A percentile compares a stretch with the other conserved stretches of the same genome.
These are phyloP conservation scores for Rhizopogon rudus DNA, from an alignment of 768 basidiomycete species.

Conservation along the genomic window DNA sequence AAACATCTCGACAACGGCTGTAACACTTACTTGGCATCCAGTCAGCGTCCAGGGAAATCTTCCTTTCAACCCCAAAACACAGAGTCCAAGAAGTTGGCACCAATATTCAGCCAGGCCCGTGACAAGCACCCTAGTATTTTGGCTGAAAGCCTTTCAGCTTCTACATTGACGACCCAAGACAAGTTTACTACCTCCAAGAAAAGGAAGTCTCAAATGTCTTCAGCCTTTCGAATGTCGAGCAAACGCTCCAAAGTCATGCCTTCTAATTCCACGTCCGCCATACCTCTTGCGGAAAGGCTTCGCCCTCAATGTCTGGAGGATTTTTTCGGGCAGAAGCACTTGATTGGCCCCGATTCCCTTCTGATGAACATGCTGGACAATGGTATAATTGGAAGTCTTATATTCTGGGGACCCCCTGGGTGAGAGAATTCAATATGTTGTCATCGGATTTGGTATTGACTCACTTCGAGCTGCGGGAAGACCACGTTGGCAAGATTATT, in stretches of 20 bases:
- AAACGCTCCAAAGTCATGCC: slow-evolving; percentile 22
- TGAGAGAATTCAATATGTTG: slow-evolving; percentile 15
- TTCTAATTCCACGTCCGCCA: slow-evolving; percentile 25
- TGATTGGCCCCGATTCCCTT: slow-evolving; percentile 53
- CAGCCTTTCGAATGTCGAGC: neutral
- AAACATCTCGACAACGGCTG: slow-evolving; percentile 47
- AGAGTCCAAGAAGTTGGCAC: slow-evolving; percentile 29
- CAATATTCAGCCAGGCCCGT: slow-evolving; percentile 33
- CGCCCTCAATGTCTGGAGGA: slow-evolving; percentile 60
- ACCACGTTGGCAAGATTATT: slow-evolving; percentile 74
- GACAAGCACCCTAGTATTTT: slow-evolving; percentile 10
- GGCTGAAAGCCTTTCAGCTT: slow-evolving; percentile 1
- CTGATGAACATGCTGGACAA: slow-evolving; percentile 48
- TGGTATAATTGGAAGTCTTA: slow-evolving; percentile 53
- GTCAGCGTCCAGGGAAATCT: slow-evolving; percentile 3
- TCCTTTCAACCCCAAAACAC: slow-evolving; percentile 12
- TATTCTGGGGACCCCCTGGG: slow-evolving; percentile 79
- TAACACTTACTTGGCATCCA: slow-evolving; percentile 13
- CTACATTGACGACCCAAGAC: neutral
- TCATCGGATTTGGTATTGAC: neutral
- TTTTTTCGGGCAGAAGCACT: slow-evolving; percentile 67
- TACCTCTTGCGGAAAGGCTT: slow-evolving; percentile 69
- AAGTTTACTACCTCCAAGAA: slow-evolving; percentile 23
- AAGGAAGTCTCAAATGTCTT: slow-evolving; percentile 18
- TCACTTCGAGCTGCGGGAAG: slow-evolving; percentile 52